Percentiles rank a stretch among this genome's conserved stretches.
These are phyloP conservation scores for Crinitomyces ghanaensis DNA, from an alignment of 805 yeast genomes.

Conservation along the genomic window DNA sequence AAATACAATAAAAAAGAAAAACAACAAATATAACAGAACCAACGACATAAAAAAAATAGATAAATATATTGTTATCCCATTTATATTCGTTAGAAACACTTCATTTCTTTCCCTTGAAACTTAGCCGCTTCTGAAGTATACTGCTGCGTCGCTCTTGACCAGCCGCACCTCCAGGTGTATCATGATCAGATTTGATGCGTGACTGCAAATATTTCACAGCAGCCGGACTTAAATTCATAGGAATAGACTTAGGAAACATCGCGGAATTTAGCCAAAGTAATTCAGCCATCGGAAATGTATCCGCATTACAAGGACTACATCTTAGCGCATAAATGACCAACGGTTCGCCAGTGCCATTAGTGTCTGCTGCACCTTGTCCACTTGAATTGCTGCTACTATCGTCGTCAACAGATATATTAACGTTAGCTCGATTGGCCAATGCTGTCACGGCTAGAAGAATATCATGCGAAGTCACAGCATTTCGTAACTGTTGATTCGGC, in stretches of 20 bases:
- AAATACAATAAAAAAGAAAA: too few species aligned
- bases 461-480: slow-evolving; percentile 25
- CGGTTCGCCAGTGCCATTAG: slow-evolving; percentile 16
- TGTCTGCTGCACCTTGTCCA: slow-evolving; percentile 1
- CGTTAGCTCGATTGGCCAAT: slow-evolving; percentile 30
- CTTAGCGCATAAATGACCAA: slow-evolving; percentile 25
- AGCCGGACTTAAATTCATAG: slow-evolving; percentile 4
- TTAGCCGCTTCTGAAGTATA: slow-evolving; percentile 6
- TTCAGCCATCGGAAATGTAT: slow-evolving; percentile 29
- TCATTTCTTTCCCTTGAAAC: not conserved
- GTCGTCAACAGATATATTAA: slow-evolving; percentile 18
- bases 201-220: too few species aligned
- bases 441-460: slow-evolving; percentile 23
- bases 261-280: slow-evolving; percentile 29
- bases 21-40: too few species aligned
- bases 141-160: too few species aligned
- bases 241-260: slow-evolving; percentile 13
- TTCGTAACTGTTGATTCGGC: slow-evolving; percentile 26
- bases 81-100: too few species aligned
- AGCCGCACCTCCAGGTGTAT: too few species aligned
- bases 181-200: too few species aligned
- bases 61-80: too few species aligned
- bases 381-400: slow-evolving; percentile 2
- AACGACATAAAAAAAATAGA: too few species aligned
- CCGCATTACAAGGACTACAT: slow-evolving; percentile 18